Evolutionary conservation across 2,329 filamentous ascomycete genomes (phyloP).

Genomic region (Verticillium klebahnii): DNA sequence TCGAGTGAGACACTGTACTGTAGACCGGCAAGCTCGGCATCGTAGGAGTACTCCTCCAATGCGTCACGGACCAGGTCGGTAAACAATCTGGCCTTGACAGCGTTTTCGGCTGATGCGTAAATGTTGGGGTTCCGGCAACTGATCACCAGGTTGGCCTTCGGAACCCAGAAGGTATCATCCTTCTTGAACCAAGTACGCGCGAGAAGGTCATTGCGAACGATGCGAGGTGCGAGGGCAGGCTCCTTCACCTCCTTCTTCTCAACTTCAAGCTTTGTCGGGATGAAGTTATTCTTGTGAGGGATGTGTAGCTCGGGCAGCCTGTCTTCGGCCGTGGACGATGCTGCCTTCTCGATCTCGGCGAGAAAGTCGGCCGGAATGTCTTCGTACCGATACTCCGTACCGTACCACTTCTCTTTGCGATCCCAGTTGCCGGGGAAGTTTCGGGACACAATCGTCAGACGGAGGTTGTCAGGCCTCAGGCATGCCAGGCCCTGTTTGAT

Average conservation of each 20-base stretch:
- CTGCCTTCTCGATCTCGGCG: conserved; percentile 62
- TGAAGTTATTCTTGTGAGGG: conserved; percentile 92
- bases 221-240: conserved; percentile 66
- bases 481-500: conserved; percentile 71
- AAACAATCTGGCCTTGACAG: conserved; percentile 74
- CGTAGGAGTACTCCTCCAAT: conserved; percentile 89
- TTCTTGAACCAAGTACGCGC: conserved; percentile 96
- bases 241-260: conserved; percentile 87
- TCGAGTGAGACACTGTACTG: conserved; percentile 75
- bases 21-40: conserved; percentile 87
- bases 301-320: conserved; percentile 73
- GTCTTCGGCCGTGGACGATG: conserved; percentile 48
- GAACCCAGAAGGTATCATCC: conserved; percentile 97
- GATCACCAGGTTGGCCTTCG: conserved; percentile 83
- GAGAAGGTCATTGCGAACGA: conserved; percentile 79
- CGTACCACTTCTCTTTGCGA: conserved; percentile 93
- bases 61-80: conserved; percentile 84
- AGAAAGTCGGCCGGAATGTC: conserved; percentile 75
- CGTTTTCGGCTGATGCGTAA: conserved; percentile 72
- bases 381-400: conserved; percentile 85
- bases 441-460: conserved; percentile 77
- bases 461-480: conserved; percentile 83
- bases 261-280: conserved; percentile 87
- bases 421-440: conserved; percentile 82
- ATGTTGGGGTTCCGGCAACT: conserved; percentile 75